A percentile compares a stretch with the other conserved stretches of the same genome.
Evolutionary conservation across 345 rosid genomes (phyloP).

Genomic region (Barbarea vulgaris): DNA sequence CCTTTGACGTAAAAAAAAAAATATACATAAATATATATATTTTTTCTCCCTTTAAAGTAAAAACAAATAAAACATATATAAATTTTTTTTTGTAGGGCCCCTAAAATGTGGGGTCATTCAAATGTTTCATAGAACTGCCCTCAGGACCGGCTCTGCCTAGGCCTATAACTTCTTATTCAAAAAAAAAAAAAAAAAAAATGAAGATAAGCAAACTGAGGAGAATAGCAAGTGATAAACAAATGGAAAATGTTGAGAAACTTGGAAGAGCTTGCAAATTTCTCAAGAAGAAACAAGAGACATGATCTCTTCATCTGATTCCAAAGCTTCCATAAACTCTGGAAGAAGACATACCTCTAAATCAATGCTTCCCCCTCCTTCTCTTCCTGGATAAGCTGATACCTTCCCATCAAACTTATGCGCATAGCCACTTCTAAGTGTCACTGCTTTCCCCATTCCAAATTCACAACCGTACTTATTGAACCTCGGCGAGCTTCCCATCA

Average conservation of each 20-base stretch:
- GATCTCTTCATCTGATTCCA: constrained; percentile 61
- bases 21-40: no score
- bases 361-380: constrained; percentile 65
- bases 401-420: constrained; percentile 76
- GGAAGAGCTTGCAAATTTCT: neutral
- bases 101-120: no score
- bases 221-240: neutral
- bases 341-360: constrained; percentile 77
- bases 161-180: no score
- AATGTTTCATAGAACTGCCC: no score
- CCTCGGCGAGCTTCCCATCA: constrained; percentile 87
- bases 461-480: constrained; percentile 75
- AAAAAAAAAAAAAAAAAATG: no score
- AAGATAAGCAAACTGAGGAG: no score
- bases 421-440: constrained; percentile 71
- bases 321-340: constrained; percentile 55
- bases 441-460: constrained; percentile 80
- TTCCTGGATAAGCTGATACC: constrained; percentile 63
- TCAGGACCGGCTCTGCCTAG: no score
- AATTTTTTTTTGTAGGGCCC: no score
- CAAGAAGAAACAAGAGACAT: constrained; percentile 43
- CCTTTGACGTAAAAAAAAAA: no score
- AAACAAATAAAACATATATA: no score
- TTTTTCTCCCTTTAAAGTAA: no score
- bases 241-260: neutral